Evolutionary conservation across 2,329 filamentous ascomycete genomes (phyloP).

Genomic region (Colletotrichum tabaci): DNA sequence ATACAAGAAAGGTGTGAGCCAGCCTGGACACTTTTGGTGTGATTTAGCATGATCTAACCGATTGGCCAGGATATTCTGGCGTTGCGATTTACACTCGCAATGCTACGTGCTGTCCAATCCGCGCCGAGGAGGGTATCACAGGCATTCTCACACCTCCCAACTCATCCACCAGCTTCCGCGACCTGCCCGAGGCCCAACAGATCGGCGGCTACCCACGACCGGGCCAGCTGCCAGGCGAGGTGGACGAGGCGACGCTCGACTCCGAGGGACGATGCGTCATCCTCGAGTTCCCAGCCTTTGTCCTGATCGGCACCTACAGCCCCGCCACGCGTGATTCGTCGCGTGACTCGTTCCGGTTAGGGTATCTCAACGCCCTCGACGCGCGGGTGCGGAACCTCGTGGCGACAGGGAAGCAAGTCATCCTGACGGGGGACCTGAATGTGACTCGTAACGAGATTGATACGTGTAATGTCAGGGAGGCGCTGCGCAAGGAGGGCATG

Average conservation of each 20-base stretch:
- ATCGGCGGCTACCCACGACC: conserved; percentile 90
- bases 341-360: conserved; percentile 85
- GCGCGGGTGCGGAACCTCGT: conserved; percentile 87
- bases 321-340: conserved; percentile 90
- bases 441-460: conserved; percentile 80
- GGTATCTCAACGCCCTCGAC: conserved; percentile 86
- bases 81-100: conserved; percentile 97
- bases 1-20: conserved; percentile 84
- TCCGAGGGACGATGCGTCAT: conserved; percentile 93
- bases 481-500: conserved; percentile 78
- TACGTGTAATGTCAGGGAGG: conserved; percentile 80
- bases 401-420: conserved; percentile 84
- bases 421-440: conserved; percentile 92
- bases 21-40: neutral
- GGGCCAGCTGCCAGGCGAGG: conserved; percentile 73
- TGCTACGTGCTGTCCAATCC: conserved; percentile 85
- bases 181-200: conserved; percentile 79
- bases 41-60: neutral
- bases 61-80: conserved; percentile 86
- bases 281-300: conserved; percentile 94
- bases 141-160: conserved; percentile 83
- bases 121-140: conserved; percentile 94
- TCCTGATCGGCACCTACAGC: conserved; percentile 92
- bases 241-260: conserved; percentile 83
- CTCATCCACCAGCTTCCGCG: conserved; percentile 78